These are phyloP conservation scores for Penicillium dipodomyicola DNA, from an alignment of 495 filamentous ascomycete species.

Conservation along the genomic window DNA sequence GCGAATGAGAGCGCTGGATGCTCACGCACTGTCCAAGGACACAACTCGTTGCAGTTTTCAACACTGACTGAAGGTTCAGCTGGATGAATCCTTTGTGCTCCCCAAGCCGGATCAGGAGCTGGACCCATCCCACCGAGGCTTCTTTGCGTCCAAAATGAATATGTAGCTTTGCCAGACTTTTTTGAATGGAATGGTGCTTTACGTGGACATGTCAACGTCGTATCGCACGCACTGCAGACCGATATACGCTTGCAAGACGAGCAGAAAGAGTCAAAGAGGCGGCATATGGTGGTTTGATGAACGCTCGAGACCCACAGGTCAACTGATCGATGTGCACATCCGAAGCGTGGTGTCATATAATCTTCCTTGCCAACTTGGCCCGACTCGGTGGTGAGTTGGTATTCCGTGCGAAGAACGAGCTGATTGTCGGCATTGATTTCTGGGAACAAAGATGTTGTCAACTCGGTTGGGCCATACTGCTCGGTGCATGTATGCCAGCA, in stretches of 20 bases:
- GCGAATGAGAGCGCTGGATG: slow-evolving; percentile 39
- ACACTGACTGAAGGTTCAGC: slow-evolving; percentile 36
- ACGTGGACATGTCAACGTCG: slow-evolving; percentile 38
- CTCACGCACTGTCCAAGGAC: slow-evolving; percentile 45
- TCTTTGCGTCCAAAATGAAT: slow-evolving; percentile 43
- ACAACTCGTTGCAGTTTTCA: slow-evolving; percentile 46
- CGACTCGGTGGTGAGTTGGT: slow-evolving; percentile 37
- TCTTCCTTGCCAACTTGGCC: slow-evolving; percentile 46
- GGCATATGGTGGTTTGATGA: slow-evolving; percentile 44
- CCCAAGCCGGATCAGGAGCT: slow-evolving; percentile 36
- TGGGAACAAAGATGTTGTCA: slow-evolving; percentile 41
- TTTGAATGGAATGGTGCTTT: slow-evolving; percentile 34
- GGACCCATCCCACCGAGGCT: slow-evolving; percentile 34
- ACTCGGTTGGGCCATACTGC: slow-evolving; percentile 39
- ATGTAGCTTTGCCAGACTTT: slow-evolving; percentile 30
- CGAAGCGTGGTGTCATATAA: slow-evolving; percentile 45
- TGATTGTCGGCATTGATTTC: slow-evolving; percentile 36
- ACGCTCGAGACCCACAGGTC: slow-evolving; percentile 48
- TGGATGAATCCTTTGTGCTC: slow-evolving; percentile 43
- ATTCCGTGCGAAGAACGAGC: slow-evolving; percentile 42
- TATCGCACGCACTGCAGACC: slow-evolving; percentile 41
- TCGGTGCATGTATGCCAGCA: slow-evolving; percentile 49
- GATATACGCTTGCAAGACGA: slow-evolving; percentile 42
- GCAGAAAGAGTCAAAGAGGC: slow-evolving; percentile 39
- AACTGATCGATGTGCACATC: slow-evolving; percentile 47